Evolutionary conservation across 352 stramenopile species (phyloP).

Genomic region (Phytophthora chlamydospora): DNA sequence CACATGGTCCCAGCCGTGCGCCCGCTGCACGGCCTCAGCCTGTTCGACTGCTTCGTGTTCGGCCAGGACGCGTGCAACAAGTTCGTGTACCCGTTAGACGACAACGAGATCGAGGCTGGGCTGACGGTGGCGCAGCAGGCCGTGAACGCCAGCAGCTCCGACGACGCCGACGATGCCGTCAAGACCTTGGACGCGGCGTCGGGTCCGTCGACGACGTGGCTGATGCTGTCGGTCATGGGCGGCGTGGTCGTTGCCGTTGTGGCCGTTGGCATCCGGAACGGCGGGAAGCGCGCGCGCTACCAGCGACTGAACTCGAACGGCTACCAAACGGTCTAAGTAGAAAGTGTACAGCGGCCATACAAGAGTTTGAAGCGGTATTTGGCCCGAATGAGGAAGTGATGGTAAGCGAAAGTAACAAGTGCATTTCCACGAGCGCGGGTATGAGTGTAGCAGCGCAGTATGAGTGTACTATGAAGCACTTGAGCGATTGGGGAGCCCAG

Average conservation of each 20-base stretch:
- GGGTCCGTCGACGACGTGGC: constrained; percentile 12
- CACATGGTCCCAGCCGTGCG: constrained; percentile 90
- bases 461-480: constrained; percentile 21
- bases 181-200: constrained; percentile 15
- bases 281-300: constrained; percentile 50
- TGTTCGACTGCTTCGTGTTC: constrained; percentile 88
- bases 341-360: neutral
- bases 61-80: constrained; percentile 54
- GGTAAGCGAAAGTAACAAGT: constrained; percentile 9
- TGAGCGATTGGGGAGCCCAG: too few relatives aligned
- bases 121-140: constrained; percentile 17
- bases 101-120: constrained; percentile 65
- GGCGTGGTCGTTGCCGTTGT: constrained; percentile 41
- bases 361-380: constrained; percentile 1
- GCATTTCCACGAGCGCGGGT: neutral
- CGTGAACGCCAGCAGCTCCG: neutral
- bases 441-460: neutral
- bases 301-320: constrained; percentile 48
- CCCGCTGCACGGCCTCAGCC: constrained; percentile 74
- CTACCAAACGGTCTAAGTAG: constrained; percentile 29
- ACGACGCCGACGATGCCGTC: neutral
- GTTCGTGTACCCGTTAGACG: constrained; percentile 73
- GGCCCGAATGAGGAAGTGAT: constrained; percentile 9
- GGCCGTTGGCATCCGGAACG: constrained; percentile 48
- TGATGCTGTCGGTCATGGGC: constrained; percentile 32